Base-by-base conservation (phyloP, 371 early-diverging fungal species). In the Synchytrium microbalum region DNA sequence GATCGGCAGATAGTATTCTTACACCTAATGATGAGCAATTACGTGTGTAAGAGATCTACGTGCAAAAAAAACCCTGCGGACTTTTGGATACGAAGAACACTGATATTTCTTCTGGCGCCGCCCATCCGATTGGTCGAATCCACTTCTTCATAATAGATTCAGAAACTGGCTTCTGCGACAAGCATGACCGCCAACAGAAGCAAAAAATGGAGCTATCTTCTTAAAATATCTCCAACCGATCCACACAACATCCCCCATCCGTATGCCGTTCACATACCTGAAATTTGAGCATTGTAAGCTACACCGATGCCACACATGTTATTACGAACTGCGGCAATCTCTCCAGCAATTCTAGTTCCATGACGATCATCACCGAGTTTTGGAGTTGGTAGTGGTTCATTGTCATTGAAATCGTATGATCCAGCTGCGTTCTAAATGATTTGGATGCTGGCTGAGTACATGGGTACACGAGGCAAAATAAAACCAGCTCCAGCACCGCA, bases 331-430 rank as follows among this genome's bases (percentile, higher is more conserved):
- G 96, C 95, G 0, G 95, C 98, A 38, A 98, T 91, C 77, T 95
- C 93, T 8, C 97, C 98, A 5, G 98, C 98, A 75, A 97, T 96
- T 30, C 98, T 78, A 0, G 98, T 97, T 51, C 97, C 98, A 73
- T 98, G 98, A 38, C 81, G 80, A 72, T 98, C 98, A 61, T 92
- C 89, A n/a, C 23, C 8, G 0, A 89, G 66, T 19, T 74, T 77
- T 31, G 97, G 98, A 61, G 70, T 86, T 0, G 97, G 97, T 25
- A 88, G 65, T 33, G 75, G 69, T 16, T 71, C 81, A 69, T 88
- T 85, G 66, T 89, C 88, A 66, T 97, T 97, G 67, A 90, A 96
- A 71, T 96, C 96, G 67, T 92, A 92, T 0, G 95, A 95, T 0
- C 95, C 95, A 52, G 80, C 87, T 8, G 83, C 83, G 71, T 74